A percentile compares a stretch with the other conserved stretches of the same genome.
Evolutionary conservation across 1,284 basidiomycete species (phyloP).

Genomic region (Ganoderma lingzhi): DNA sequence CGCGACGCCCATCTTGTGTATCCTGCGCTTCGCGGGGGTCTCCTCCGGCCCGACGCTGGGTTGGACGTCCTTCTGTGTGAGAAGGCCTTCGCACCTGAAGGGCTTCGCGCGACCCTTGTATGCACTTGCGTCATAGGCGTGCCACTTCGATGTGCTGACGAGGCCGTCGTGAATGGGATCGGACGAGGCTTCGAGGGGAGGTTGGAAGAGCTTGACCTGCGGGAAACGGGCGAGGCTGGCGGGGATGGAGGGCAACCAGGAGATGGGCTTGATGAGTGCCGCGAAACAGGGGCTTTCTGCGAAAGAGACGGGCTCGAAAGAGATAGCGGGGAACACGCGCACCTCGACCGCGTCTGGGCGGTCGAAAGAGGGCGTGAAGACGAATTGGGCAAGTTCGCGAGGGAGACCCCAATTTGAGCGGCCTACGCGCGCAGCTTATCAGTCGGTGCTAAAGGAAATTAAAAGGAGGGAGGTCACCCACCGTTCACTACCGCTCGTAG

Average conservation of each 20-base stretch:
- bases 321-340: conserved; percentile 29
- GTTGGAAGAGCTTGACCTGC: conserved; percentile 27
- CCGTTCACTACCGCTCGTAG: conserved; percentile 25
- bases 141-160: conserved; percentile 25
- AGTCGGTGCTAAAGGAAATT: background rate
- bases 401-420: conserved; percentile 31
- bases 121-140: conserved; percentile 18
- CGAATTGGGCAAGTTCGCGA: conserved; percentile 30
- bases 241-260: conserved; percentile 28
- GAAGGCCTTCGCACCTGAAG: conserved; percentile 25
- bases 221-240: conserved; percentile 24
- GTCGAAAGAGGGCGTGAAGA: conserved; percentile 30
- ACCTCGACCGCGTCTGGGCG: conserved; percentile 25
- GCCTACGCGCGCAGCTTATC: conserved; percentile 10
- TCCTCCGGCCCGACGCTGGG: conserved; percentile 10
- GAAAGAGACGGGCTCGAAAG: conserved; percentile 26
- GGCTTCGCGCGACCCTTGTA: conserved; percentile 23
- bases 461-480: background rate
- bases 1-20: conserved; percentile 22
- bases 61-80: conserved; percentile 20
- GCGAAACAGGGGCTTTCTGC: conserved; percentile 26
- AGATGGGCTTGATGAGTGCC: conserved; percentile 30
- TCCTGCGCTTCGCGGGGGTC: conserved; percentile 6
- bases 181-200: conserved; percentile 23
- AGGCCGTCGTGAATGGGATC: conserved; percentile 23